phyloP scores from a whole-genome alignment of 2,329 filamentous ascomycete genomes.

The Aspergillus thermomutatus region DNA sequence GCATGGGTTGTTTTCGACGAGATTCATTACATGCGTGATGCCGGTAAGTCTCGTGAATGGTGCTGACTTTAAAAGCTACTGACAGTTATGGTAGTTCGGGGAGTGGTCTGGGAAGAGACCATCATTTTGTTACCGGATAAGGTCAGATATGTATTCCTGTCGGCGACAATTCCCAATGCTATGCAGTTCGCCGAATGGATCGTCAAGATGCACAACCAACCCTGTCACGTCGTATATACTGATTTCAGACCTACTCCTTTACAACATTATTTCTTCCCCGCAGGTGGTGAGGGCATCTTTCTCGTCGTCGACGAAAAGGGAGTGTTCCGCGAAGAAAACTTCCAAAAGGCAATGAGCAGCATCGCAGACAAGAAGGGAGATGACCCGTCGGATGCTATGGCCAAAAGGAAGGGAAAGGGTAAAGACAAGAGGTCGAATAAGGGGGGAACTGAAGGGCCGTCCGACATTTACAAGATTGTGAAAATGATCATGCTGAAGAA shows the following conservation, averaged over 20 bases:
- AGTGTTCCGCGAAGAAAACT: constrained; percentile 93
- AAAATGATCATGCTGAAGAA: constrained; percentile 98
- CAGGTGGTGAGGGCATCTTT: constrained; percentile 87
- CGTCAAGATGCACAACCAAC: constrained; percentile 93
- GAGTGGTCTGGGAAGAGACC: constrained; percentile 99
- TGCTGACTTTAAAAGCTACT: constrained; percentile 6
- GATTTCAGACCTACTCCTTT: constrained; percentile 95
- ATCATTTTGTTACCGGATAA: constrained; percentile 98
- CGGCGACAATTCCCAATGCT: constrained; percentile 95
- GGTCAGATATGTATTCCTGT: constrained; percentile 97
- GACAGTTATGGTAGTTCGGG: constrained; percentile 54
- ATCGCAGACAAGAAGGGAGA: constrained; percentile 85
- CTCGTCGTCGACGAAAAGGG: constrained; percentile 96
- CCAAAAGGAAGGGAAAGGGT: constrained; percentile 79
- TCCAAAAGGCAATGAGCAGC: constrained; percentile 89
- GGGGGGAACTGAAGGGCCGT: constrained; percentile 67
- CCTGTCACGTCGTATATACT: constrained; percentile 98
- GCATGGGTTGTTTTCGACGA: constrained; percentile 98
- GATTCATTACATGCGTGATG: constrained; percentile 97
- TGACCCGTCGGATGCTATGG: constrained; percentile 73
- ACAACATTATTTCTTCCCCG: constrained; percentile 97
- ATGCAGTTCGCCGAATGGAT: constrained; percentile 99
- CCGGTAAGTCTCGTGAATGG: constrained; percentile 43
- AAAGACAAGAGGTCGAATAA: constrained; percentile 92
- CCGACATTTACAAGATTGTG: constrained; percentile 95